Conservation (phyloP, 331 rosid species). For the Cydonia oblonga region DNA sequence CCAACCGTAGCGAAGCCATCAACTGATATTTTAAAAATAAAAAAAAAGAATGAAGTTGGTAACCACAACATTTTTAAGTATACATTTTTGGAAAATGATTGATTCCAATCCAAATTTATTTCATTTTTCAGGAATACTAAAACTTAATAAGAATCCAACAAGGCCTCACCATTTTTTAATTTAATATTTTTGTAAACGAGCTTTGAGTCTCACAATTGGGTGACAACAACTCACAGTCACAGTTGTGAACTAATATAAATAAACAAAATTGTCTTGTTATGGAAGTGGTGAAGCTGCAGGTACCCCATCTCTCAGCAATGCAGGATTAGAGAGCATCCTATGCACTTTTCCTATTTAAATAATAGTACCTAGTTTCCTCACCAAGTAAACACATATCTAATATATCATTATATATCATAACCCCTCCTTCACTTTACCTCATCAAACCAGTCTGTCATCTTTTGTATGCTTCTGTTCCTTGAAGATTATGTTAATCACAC, state of each 20-base stretch:
- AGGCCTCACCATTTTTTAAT: not conserved
- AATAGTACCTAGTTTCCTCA: not conserved
- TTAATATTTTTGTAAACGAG: not conserved
- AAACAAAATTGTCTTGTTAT: not conserved
- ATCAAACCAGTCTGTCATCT: not conserved
- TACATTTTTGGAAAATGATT: not conserved
- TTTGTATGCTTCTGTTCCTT: not conserved
- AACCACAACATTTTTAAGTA: not conserved
- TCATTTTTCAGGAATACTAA: too few species aligned
- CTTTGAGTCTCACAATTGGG: conserved; percentile 13
- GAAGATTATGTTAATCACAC: not conserved
- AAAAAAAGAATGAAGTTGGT: too few species aligned
- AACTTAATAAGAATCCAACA: not conserved
- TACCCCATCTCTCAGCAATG: too few species aligned
- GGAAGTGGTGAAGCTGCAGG: too few species aligned
- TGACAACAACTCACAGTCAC: conserved; percentile 29
- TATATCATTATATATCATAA: not conserved
- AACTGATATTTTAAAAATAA: too few species aligned
- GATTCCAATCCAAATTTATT: too few species aligned
- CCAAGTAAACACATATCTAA: not conserved
- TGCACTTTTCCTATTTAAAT: conserved; percentile 17
- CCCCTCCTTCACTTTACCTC: not conserved
- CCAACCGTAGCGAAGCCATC: too few species aligned
- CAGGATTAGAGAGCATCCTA: conserved; percentile 37
- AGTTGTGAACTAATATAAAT: conserved; percentile 13